phyloP scores from a whole-genome alignment of 1,139 yeast genomes.

The Lodderomyces margitis region DNA sequence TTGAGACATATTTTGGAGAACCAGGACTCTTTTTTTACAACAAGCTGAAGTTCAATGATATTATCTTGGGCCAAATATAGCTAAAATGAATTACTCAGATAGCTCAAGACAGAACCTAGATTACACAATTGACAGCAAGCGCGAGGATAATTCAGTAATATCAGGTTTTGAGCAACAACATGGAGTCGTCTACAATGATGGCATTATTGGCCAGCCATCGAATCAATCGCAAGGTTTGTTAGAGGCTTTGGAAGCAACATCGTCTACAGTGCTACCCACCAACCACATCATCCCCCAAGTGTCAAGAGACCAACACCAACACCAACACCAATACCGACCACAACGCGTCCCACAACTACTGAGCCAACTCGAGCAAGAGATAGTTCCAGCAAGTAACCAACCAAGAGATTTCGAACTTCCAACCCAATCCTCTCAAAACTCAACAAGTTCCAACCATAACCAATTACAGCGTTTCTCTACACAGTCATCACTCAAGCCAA shows the following conservation, averaged over 20 bases:
- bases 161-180: not conserved
- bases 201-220: not conserved
- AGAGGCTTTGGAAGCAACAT: not conserved
- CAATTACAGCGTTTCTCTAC: constrained; percentile 4
- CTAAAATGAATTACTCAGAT: not conserved
- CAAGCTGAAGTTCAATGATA: not conserved
- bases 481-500: constrained; percentile 5
- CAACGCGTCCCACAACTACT: not conserved
- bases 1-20: not conserved
- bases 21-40: not conserved
- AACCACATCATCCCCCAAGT: not conserved
- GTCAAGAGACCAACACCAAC: constrained; percentile 1
- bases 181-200: not conserved
- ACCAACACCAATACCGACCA: constrained; percentile 13
- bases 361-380: not conserved
- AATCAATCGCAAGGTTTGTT: not conserved
- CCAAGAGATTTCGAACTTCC: not conserved
- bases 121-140: not conserved
- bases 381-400: not conserved
- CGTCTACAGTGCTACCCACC: not conserved
- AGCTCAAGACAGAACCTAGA: not conserved
- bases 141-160: no score
- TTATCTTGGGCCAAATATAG: no score
- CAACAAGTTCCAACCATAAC: not conserved
- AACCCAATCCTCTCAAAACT: constrained; percentile 3